Base-by-base conservation (phyloP, 768 basidiomycete species). In the Leccinum longicurvipes region DNA sequence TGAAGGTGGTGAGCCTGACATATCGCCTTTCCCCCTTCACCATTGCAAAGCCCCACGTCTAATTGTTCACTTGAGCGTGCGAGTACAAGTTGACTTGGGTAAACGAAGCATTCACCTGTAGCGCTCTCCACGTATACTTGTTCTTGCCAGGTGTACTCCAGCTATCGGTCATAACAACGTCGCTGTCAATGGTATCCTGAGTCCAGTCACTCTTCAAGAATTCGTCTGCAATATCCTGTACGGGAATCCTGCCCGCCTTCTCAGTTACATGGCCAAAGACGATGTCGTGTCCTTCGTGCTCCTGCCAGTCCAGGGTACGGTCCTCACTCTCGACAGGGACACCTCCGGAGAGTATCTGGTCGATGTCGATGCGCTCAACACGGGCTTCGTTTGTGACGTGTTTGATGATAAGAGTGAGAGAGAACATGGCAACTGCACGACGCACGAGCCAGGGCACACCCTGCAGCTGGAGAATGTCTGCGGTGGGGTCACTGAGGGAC, bases 381-480 rank as follows among this genome's bases (percentile, higher is more conserved):
- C 77, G 80, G 2, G 67, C 72, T 14, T 79, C 82, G 47, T 86
- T 81, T 59, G 78, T 84, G 73, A 78, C 82, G 64, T 91, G 89
- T 55, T 82, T 86, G 63, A 89, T 67, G 44, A 52, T 52, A 36
- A 91, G 79, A 23, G 83, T 86, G 46, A 91, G 62, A 17, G 80
- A 82, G 29, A 79, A 84, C 25, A 75, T 29, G 23, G 65, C 53
- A 63, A 92, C 90, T 24, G 79, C 79, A 55, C 78, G 83, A 60
- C 90, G 82, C 60, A 76, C 86, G 46, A 84, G 56, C 89, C 89
- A 92, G 31, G 84, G 68, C 29, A 92, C 77, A 49, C 90, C 90
- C 67, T 91, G 90, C 3, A 86, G 74, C 29, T 69, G 66, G 41
- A 92, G 82, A 58, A 92, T 84, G 25, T 76, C 76, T 51, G 90